Conservation (phyloP, 2,329 filamentous ascomycete genomes). For the Ophiostoma piceae region DNA sequence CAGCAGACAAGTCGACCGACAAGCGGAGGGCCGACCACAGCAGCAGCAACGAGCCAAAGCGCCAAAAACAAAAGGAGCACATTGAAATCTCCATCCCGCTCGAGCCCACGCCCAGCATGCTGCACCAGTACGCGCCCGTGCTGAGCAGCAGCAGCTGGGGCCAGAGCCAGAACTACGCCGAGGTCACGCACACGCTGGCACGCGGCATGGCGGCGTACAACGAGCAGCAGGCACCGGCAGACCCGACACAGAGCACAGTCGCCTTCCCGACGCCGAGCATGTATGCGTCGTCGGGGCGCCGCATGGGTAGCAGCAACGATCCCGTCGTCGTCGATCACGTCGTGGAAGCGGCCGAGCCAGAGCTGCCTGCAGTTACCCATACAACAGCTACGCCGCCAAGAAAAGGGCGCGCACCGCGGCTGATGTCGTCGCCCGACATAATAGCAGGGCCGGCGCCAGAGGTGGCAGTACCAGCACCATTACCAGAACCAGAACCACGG, state of each 20-base stretch:
- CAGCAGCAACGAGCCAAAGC: not conserved
- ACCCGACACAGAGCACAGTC: slow-evolving; percentile 33
- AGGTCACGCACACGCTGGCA: slow-evolving; percentile 19
- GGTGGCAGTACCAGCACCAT: too few species aligned
- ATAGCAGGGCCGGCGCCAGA: slow-evolving; percentile 3
- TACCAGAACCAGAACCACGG: not conserved
- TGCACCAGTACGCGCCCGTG: slow-evolving; percentile 34
- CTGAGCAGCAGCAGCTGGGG: slow-evolving; percentile 26
- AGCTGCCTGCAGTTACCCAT: not conserved
- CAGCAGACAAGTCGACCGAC: not conserved
- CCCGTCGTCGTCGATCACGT: not conserved
- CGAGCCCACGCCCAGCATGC: slow-evolving; percentile 37
- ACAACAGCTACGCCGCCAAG: not conserved
- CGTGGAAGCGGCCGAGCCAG: not conserved
- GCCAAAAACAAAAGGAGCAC: slow-evolving; percentile 18
- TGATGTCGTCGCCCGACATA: not conserved
- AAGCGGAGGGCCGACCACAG: not conserved
- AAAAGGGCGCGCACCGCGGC: not conserved
- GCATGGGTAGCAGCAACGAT: slow-evolving; percentile 1
- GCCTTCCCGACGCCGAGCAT: slow-evolving; percentile 37
- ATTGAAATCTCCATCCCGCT: slow-evolving; percentile 33
- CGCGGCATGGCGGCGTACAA: not conserved
- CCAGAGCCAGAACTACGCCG: slow-evolving; percentile 14
- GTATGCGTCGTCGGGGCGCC: slow-evolving; percentile 28
- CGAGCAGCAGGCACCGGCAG: slow-evolving; percentile 30